Conservation (phyloP, 768 basidiomycete species). For the Porphyrellus cyaneotinctus region DNA sequence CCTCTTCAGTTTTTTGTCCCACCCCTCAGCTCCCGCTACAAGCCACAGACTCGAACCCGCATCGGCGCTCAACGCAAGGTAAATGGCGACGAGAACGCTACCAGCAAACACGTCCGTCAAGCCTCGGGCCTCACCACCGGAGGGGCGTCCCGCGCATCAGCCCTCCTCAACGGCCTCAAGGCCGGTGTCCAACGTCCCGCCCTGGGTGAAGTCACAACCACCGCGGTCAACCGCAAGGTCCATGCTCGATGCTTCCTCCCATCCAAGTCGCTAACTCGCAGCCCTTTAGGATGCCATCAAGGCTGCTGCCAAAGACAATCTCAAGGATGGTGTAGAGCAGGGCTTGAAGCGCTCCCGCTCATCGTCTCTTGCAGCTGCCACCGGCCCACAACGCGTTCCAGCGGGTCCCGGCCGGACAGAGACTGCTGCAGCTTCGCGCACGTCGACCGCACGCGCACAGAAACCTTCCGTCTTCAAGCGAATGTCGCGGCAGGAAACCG, state of each 20-base stretch:
- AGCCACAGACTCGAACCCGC: constrained; percentile 69
- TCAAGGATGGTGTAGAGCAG: constrained; percentile 54
- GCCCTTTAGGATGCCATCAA: constrained; percentile 38
- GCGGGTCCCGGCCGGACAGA: constrained; percentile 55
- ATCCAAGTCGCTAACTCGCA: background rate
- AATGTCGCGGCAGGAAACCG: constrained; percentile 40
- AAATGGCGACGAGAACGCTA: constrained; percentile 78
- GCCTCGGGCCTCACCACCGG: constrained; percentile 44
- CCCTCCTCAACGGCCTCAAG: constrained; percentile 45
- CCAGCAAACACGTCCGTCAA: constrained; percentile 62
- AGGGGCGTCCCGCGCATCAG: constrained; percentile 48
- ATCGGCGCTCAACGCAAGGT: constrained; percentile 58
- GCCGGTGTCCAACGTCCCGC: constrained; percentile 61
- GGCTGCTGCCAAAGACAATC: constrained; percentile 48
- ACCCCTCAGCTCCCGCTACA: constrained; percentile 12
- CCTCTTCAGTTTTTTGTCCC: background rate
- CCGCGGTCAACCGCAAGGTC: constrained; percentile 76
- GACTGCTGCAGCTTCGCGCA: constrained; percentile 39
- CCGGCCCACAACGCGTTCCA: constrained; percentile 66
- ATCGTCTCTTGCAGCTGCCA: constrained; percentile 59
- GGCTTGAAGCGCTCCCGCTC: constrained; percentile 58
- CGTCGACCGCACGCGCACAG: constrained; percentile 20
- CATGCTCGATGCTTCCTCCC: constrained; percentile 19
- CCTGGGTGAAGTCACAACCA: constrained; percentile 76
- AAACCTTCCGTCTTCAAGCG: constrained; percentile 37